Evolutionary conservation across 495 filamentous ascomycete species (phyloP), one percentile per base, ranked within the genome.

Genomic region (Penicillium crystallinum): DNA sequence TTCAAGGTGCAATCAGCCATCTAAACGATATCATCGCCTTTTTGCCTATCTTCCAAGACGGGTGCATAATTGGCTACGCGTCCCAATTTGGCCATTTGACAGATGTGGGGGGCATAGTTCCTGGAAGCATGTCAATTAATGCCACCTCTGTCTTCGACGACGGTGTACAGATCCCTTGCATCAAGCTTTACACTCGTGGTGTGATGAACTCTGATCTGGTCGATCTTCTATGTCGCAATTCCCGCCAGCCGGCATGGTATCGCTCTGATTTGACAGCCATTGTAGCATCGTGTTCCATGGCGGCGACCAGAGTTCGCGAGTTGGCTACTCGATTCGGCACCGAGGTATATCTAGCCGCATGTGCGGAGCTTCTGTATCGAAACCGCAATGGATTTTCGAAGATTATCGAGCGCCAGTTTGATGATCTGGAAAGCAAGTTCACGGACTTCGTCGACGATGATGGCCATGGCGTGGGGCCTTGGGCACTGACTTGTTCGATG

Each of bases 361-460:
- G 69, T 22, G 57, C 65, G 6, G 66, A 77, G 49, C 57, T 79
- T 3, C 68, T 79, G 1, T 48, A 57, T 22, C 71, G 76, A 12
- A 78, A 77, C 39, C 66, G 74, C 1, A 63, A 59, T 11, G 76
- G 67, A 1, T 56, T 79, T 25, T 63, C 63, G 25, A 69, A 71
- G 46, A 72, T 79, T 31, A 69, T 78, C 34, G 69, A 74, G n/a
- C 53, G 63, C 0, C 63, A 76, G 5, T 77, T 79, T 23, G 69
- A 71, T 14, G 67, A 69, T 9, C 46, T 75, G 25, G 57, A 65
- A 15, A 64, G 64, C 35, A 71, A 62, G 3, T 79, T 79, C 48
- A 74, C 75, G 6, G 75, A 79, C 44, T 78, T 73, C 46, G 75
- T 79, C 22, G 75, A 79, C 51, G 75, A 78, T 49, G 76, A 79